Conservation (phyloP, 495 filamentous ascomycete genomes). For the Choiromyces venosus region DNA sequence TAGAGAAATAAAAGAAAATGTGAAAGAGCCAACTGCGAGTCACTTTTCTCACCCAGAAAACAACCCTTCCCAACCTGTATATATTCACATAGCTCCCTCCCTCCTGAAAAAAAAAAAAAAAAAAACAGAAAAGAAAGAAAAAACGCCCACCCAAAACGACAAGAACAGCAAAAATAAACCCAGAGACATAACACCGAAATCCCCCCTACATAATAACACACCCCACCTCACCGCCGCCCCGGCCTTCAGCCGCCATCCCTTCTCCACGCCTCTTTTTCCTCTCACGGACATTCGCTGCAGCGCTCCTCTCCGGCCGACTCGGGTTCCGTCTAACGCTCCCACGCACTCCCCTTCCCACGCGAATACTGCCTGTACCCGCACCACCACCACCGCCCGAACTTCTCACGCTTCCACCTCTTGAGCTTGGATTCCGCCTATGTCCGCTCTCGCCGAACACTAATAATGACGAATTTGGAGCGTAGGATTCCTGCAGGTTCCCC, state of each 20-base stretch:
- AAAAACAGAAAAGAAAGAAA: conserved; percentile 5
- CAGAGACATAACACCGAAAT: neutral
- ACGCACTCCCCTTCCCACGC: conserved; percentile 17
- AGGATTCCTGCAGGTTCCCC: conserved; percentile 19
- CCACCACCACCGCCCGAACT: conserved; percentile 13
- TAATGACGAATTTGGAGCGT: conserved; percentile 10
- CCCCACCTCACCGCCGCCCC: conserved; percentile 17
- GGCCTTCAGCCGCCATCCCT: conserved; percentile 9
- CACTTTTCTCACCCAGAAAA: conserved; percentile 13
- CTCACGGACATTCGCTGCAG: conserved; percentile 36
- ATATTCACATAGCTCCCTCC: conserved; percentile 24
- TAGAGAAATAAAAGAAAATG: conserved; percentile 5
- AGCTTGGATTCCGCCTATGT: conserved; percentile 21
- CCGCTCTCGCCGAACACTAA: conserved; percentile 6
- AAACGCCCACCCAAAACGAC: neutral
- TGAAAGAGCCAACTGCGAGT: conserved; percentile 9
- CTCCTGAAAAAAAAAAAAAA: too few relatives aligned
- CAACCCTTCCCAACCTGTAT: conserved; percentile 27
- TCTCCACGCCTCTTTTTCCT: conserved; percentile 32
- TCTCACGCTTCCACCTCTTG: conserved; percentile 26
- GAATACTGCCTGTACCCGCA: conserved; percentile 18
- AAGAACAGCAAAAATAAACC: conserved; percentile 12
- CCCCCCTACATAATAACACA: conserved; percentile 13
- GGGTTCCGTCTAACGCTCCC: conserved; percentile 16
- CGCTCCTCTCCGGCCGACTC: conserved; percentile 34